Evolutionary conservation across 768 basidiomycete species (phyloP), one percentile per base, ranked within the genome.

Genomic region (Daedaleopsis nitida): DNA sequence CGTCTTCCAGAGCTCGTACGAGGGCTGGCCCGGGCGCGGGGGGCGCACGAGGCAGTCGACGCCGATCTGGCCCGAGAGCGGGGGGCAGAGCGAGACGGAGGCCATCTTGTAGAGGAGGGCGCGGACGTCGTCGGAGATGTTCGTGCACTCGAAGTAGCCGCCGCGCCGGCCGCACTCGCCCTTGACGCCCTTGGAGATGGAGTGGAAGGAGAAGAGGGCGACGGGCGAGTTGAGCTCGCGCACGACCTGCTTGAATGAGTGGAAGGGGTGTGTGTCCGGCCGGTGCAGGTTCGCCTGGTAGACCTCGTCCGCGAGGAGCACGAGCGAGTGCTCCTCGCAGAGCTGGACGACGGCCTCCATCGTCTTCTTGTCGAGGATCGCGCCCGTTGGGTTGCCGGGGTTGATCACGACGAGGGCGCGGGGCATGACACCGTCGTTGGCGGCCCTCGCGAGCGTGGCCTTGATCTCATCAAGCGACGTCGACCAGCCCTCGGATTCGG

Each of bases 151-250:
- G 68, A 96, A 96, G 80, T 97, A 99, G 3, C 96, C 96, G 37
- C 96, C 96, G 51, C 97, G 84, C n/a, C 96, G 82, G 2, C 97
- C 96, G 73, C 97, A 99, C 76, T 99, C 96, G 60, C 96, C 96
- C 39, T 85, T 85, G 63, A 97, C 92, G 55, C 96, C 96, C 75
- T 99, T 99, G 58, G 93, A 96, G 72, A 96, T 96, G 56, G 92
- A 94, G 79, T 99, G 96, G 88, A 97, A 98, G 48, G 92, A 95
- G 56, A 99, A 80, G 72, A 99, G 86, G 47, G 92, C 86, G 58
- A 95, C 76, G 57, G 85, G 81, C n/a, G 89, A 91, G 55, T 83
- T 73, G 64, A 89, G 77, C 44, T 81, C 76, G 54, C 81, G 77
- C 2, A 97, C 85, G 54, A 93, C 81, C 75, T 94, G 91, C 75